A percentile compares a stretch with the other conserved stretches of the same genome.
Evolutionary conservation across 2,329 filamentous ascomycete genomes (phyloP).

Genomic region (Eurotiales sp.): DNA sequence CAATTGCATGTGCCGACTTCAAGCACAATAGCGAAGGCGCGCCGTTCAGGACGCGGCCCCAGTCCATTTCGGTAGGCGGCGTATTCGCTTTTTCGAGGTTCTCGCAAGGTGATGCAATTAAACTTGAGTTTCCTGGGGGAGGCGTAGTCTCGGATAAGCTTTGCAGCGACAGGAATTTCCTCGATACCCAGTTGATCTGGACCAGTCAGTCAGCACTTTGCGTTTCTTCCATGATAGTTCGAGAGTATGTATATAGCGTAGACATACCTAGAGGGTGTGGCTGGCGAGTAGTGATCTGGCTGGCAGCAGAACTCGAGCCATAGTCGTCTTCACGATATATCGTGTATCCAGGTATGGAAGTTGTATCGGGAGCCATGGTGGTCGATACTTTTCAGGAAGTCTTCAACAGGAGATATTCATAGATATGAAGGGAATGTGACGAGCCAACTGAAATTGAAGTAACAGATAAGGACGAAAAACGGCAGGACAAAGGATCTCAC

Average conservation of each 20-base stretch:
- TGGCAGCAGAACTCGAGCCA: slow-evolving; percentile 11
- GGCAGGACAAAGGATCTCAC: not conserved
- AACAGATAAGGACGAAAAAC: not conserved
- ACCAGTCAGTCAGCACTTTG: not conserved
- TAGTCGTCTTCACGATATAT: slow-evolving; percentile 17
- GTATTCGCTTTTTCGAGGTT: slow-evolving; percentile 34
- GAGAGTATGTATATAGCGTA: not conserved
- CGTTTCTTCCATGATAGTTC: too few relatives aligned
- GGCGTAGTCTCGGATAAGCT: slow-evolving; percentile 26
- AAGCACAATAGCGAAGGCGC: slow-evolving; percentile 48
- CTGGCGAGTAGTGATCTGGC: slow-evolving; percentile 7
- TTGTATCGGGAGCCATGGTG: slow-evolving; percentile 18
- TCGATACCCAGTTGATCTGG: slow-evolving; percentile 26
- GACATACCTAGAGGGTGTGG: slow-evolving; percentile 18
- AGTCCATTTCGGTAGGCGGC: slow-evolving; percentile 29
- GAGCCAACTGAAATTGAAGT: too few relatives aligned
- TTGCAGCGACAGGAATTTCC: slow-evolving; percentile 26
- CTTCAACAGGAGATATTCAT: not conserved
- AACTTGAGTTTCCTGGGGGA: slow-evolving; percentile 31
- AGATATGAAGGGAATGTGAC: not conserved
- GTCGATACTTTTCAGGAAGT: not conserved
- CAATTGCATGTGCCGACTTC: slow-evolving; percentile 29
- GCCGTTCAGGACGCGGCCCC: slow-evolving; percentile 29
- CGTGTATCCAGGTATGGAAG: slow-evolving; percentile 18
- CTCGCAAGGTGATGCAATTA: slow-evolving; percentile 55